phyloP scores from a whole-genome alignment of 176 grass and related monocot species.

The Carex kokanica region DNA sequence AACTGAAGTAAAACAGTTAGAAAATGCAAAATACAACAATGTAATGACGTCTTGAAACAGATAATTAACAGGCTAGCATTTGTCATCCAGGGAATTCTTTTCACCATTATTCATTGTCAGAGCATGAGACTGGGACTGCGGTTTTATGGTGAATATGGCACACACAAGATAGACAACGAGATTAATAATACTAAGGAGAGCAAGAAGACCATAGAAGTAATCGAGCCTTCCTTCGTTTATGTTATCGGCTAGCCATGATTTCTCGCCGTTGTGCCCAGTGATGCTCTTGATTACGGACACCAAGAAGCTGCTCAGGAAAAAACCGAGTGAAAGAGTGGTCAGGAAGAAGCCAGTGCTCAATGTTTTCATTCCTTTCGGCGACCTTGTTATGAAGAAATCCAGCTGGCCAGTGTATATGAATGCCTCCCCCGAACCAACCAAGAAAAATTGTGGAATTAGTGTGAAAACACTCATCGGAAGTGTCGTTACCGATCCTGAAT shows the following conservation, averaged over 20 bases:
- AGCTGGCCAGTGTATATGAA: constrained; percentile 89
- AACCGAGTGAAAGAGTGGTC: constrained; percentile 68
- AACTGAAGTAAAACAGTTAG: neutral
- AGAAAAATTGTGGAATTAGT: constrained; percentile 67
- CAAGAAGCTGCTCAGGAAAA: constrained; percentile 73
- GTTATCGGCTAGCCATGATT: constrained; percentile 59
- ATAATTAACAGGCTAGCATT: neutral
- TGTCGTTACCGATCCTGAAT: neutral
- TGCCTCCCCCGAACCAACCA: constrained; percentile 74
- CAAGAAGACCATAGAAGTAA: constrained; percentile 70
- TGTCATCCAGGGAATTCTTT: constrained; percentile 9
- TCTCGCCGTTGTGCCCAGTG: constrained; percentile 19
- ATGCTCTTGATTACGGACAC: constrained; percentile 56
- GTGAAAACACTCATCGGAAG: constrained; percentile 67
- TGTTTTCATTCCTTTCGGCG: constrained; percentile 85
- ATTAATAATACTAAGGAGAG: constrained; percentile 45
- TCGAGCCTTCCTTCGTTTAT: constrained; percentile 69
- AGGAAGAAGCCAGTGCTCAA: constrained; percentile 84
- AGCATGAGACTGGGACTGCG: neutral
- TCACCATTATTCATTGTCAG: neutral
- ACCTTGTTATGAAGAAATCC: constrained; percentile 88
- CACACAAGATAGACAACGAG: constrained; percentile 48
- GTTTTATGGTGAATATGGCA: constrained; percentile 31
- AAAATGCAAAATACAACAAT: neutral
- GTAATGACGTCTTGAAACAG: neutral